These are phyloP conservation scores for Botrytis aclada DNA, from an alignment of 2,329 filamentous ascomycete species.

Conservation along the genomic window DNA sequence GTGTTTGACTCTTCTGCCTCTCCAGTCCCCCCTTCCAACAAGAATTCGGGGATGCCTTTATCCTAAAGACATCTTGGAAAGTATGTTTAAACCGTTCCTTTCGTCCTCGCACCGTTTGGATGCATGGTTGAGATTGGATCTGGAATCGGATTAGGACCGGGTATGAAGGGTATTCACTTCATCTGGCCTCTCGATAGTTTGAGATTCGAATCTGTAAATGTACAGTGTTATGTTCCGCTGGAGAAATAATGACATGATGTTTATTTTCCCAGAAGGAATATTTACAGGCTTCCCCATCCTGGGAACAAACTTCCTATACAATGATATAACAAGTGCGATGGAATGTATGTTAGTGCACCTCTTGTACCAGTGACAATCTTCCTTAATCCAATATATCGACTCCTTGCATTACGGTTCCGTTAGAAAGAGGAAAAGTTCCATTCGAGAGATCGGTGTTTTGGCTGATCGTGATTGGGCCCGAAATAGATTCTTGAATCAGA, in stretches of 20 bases:
- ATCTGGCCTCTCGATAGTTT: not conserved
- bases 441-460: conserved; percentile 3
- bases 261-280: not conserved
- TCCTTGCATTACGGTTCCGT: not conserved
- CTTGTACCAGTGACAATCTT: not conserved
- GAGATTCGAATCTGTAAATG: not conserved
- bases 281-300: not conserved
- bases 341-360: not conserved
- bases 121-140: not conserved
- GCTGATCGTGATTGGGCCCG: not conserved
- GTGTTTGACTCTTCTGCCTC: not conserved
- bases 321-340: not conserved
- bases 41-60: not conserved
- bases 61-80: not conserved
- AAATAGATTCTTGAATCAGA: conserved; percentile 1
- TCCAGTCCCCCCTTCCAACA: not conserved
- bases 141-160: not conserved
- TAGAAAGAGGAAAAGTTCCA: conserved; percentile 5
- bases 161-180: not conserved
- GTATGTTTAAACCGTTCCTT: not conserved
- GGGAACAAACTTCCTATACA: not conserved
- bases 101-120: not conserved
- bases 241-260: not conserved
- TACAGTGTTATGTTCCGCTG: not conserved
- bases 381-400: conserved; percentile 7